Evolutionary conservation across 1,284 basidiomycete species (phyloP).

Genomic region (Moesziomyces sp.): DNA sequence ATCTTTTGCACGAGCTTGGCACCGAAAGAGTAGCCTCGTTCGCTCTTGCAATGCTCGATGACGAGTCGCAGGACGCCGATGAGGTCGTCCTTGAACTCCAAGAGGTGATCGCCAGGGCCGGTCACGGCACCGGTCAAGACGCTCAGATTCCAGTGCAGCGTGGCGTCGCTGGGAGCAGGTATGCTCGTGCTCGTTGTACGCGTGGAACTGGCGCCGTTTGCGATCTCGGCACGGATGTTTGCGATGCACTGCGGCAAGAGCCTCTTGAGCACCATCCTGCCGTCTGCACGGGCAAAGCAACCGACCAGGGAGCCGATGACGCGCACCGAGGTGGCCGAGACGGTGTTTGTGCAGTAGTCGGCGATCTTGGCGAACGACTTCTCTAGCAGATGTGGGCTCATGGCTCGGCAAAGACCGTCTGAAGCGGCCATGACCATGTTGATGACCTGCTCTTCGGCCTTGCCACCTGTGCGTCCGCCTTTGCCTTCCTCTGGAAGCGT

Average conservation of each 20-base stretch:
- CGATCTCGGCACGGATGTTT: constrained; percentile 87
- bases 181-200: constrained; percentile 87
- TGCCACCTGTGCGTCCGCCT: constrained; percentile 80
- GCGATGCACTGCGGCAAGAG: constrained; percentile 82
- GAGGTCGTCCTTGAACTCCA: constrained; percentile 78
- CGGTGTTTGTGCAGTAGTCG: constrained; percentile 81
- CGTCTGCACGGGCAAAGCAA: constrained; percentile 83
- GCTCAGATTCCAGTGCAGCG: constrained; percentile 84
- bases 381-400: constrained; percentile 88
- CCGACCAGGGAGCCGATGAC: constrained; percentile 89
- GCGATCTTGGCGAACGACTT: constrained; percentile 84
- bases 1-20: constrained; percentile 83
- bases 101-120: constrained; percentile 68
- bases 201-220: constrained; percentile 89
- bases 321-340: constrained; percentile 81
- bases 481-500: constrained; percentile 91
- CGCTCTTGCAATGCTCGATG: constrained; percentile 83
- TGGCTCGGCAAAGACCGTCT: constrained; percentile 85
- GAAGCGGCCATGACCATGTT: constrained; percentile 83
- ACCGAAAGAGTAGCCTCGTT: constrained; percentile 86
- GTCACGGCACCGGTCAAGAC: constrained; percentile 60
- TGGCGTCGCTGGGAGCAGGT: constrained; percentile 86
- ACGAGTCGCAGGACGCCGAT: constrained; percentile 78
- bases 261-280: constrained; percentile 80
- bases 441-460: constrained; percentile 83